These are phyloP conservation scores for Pelargonium nanum DNA, from an alignment of 345 rosid species.

Conservation along the genomic window DNA sequence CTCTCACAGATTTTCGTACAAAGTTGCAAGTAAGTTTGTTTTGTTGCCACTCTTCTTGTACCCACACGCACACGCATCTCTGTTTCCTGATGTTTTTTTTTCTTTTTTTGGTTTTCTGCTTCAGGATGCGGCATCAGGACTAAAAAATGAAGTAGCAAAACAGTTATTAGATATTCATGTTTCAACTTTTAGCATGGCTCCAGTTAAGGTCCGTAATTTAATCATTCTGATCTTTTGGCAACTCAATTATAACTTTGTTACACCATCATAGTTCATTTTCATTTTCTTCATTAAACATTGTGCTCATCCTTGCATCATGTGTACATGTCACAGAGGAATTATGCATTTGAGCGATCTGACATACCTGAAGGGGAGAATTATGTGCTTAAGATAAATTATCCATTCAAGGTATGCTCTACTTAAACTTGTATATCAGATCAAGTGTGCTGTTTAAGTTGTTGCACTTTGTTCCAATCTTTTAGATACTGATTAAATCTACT, in stretches of 20 bases:
- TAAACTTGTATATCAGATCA: conserved; percentile 6
- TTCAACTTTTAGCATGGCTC: conserved; percentile 73
- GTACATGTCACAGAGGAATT: conserved; percentile 49
- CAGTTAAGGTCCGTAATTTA: conserved; percentile 62
- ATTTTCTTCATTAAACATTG: conserved; percentile 12
- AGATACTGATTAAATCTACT: no score
- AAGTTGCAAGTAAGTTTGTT: conserved; percentile 61
- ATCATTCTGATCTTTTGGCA: conserved; percentile 3
- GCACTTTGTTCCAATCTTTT: neutral
- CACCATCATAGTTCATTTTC: conserved; percentile 2
- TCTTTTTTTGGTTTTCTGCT: conserved; percentile 16
- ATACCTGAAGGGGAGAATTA: conserved; percentile 76
- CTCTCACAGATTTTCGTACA: conserved; percentile 39
- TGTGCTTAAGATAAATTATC: conserved; percentile 75
- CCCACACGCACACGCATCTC: conserved; percentile 1
- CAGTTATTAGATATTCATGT: conserved; percentile 60
- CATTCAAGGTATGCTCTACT: conserved; percentile 60
- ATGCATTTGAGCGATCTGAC: conserved; percentile 76
- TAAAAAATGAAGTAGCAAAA: conserved; percentile 67
- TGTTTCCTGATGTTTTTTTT: conserved; percentile 7
- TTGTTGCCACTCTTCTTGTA: neutral
- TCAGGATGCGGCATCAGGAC: conserved; percentile 57
- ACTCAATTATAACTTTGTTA: neutral
- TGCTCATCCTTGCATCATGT: neutral
- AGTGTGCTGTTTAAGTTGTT: neutral